Conservation (phyloP, 768 basidiomycete genomes). For the Asterophora parasitica region DNA sequence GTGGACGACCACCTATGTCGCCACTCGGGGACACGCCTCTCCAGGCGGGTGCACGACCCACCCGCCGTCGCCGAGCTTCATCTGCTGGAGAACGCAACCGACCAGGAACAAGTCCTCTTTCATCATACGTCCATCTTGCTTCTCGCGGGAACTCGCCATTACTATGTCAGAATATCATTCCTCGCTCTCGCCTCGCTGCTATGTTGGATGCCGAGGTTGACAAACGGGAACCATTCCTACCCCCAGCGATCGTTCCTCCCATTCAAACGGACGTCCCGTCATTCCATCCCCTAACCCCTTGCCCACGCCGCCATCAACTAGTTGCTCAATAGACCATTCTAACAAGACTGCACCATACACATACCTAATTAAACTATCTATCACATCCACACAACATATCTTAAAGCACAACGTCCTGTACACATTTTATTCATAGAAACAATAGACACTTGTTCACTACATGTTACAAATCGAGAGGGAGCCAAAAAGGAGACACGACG, state of each 20-base stretch:
- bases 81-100: slow-evolving; percentile 37
- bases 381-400: neutral
- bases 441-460: neutral
- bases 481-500: neutral
- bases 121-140: neutral
- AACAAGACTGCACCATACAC: no score
- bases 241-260: neutral
- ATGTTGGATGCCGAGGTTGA: slow-evolving; percentile 17
- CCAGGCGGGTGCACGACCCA: neutral
- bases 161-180: slow-evolving; percentile 20
- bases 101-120: slow-evolving; percentile 4
- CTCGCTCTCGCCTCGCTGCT: slow-evolving; percentile 21
- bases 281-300: slow-evolving; percentile 15
- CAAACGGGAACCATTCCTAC: neutral
- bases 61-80: slow-evolving; percentile 39
- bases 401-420: neutral
- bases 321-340: neutral
- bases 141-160: neutral
- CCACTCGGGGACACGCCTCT: neutral
- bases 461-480: neutral
- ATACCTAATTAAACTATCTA: no score
- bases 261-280: neutral
- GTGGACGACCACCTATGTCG: neutral
- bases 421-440: neutral
- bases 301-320: slow-evolving; percentile 11